Evolutionary conservation across 2,329 filamentous ascomycete species (phyloP).

Genomic region (Colletotrichum sublineola): DNA sequence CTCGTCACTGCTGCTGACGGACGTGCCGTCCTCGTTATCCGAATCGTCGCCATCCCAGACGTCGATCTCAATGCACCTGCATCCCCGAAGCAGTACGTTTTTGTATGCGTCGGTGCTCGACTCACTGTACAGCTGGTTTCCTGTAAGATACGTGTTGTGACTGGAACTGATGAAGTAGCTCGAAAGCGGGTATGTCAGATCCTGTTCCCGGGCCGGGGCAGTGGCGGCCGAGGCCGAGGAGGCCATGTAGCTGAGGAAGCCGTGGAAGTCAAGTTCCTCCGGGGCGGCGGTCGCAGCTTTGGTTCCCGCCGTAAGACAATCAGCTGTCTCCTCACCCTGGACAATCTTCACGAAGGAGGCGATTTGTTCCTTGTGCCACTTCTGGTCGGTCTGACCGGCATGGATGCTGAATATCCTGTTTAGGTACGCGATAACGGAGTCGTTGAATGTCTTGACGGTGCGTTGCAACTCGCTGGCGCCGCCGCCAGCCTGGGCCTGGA

Average conservation of each 20-base stretch:
- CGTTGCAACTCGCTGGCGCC: constrained; percentile 59
- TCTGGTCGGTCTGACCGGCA: constrained; percentile 54
- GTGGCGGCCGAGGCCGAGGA: constrained; percentile 61
- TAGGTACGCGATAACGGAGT: constrained; percentile 57
- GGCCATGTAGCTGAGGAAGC: constrained; percentile 69
- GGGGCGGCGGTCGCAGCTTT: constrained; percentile 43
- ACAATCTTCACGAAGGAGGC: constrained; percentile 60
- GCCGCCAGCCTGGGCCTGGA: constrained; percentile 58
- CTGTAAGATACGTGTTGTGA: constrained; percentile 94
- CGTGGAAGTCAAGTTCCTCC: constrained; percentile 59
- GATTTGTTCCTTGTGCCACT: constrained; percentile 62
- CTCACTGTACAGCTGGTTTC: constrained; percentile 87
- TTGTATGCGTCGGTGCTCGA: constrained; percentile 92
- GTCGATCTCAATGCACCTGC: constrained; percentile 93
- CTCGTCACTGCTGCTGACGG: constrained; percentile 65
- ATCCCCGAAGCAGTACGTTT: constrained; percentile 84
- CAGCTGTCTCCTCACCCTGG: constrained; percentile 55
- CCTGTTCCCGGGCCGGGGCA: constrained; percentile 56
- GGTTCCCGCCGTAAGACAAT: constrained; percentile 21
- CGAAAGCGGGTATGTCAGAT: constrained; percentile 82
- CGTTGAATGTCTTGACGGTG: constrained; percentile 57
- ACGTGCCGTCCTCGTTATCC: constrained; percentile 73
- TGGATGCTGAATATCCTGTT: constrained; percentile 62
- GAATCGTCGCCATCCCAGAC: constrained; percentile 92
- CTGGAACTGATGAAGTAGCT: constrained; percentile 96